Base-by-base conservation (phyloP, 177 flowering plant species). In the Telopea speciosissima region DNA sequence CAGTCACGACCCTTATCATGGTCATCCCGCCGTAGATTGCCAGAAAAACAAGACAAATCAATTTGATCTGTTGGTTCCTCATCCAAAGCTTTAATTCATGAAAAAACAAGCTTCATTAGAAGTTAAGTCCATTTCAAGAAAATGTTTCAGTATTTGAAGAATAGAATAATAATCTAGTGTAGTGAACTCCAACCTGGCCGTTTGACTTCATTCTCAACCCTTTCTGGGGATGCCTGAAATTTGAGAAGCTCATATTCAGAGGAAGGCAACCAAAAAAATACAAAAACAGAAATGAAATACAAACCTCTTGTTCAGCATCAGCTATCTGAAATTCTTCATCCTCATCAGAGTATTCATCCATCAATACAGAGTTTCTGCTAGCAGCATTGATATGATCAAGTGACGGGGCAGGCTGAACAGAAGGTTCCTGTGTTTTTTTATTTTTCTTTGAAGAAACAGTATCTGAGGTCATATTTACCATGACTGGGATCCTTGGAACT, bases 311-410 rank as follows among this genome's bases (percentile, higher is more conserved):
- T 63, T 90, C 91, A 40, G 79, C 67, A 66, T 93, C 97, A 54
- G 95, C 80, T 68, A 82, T 68, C 78, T 88, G 97, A 78, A 79
- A 85, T 64, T 92, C 98, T 69, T 94, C 98, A 77, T 94, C 98
- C 19, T 94, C 98, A 72, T 94, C 98, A 59, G 99, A 93, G 75
- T 85, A 81, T 68, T 96, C 99, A 83, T 96, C 99, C 88, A 93
- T 73, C 86, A 89, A 65, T 25, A 77, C 82, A 45, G 93, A 85
- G 78, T 90, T 88, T 83, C 90, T 87, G 74, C 83, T 86, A 31
- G 82, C 83, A 76, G 82, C 76, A 84, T 76, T 81, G 19, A 82
- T 73, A 72, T 87, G 93, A 79, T 93, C 93, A 68, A 84, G 75
- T 60, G 89, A 79, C 26, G 81, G 74, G 42, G 65, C 73, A 73